Percentiles rank a stretch among this genome's conserved stretches.
phyloP scores from a whole-genome alignment of 129 eudicot species.

The Heracleum sosnowskyi region DNA sequence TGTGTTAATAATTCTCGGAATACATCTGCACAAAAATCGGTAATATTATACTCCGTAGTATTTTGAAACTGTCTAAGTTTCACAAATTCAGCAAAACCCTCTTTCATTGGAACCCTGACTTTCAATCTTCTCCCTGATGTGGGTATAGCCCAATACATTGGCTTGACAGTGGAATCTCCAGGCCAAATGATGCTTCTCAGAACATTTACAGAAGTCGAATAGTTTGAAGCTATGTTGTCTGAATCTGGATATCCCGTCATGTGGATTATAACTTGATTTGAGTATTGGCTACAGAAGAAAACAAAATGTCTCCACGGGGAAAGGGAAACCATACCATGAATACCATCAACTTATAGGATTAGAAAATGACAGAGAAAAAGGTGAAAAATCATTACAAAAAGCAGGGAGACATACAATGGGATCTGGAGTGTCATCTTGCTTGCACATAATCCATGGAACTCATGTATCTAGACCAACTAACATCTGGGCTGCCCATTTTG shows the following conservation, averaged over 20 bases:
- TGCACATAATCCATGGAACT: constrained; percentile 99
- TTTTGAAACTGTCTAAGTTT: background rate
- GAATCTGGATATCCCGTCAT: constrained; percentile 28
- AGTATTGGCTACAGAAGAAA: constrained; percentile 15
- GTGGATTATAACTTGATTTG: constrained; percentile 32
- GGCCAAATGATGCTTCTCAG: constrained; percentile 52
- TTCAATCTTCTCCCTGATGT: constrained; percentile 26
- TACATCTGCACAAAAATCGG: constrained; percentile 42
- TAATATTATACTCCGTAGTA: background rate
- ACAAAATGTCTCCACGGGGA: constrained; percentile 20
- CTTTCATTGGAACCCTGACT: constrained; percentile 35
- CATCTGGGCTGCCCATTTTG: too few species aligned
- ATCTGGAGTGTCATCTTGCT: constrained; percentile 99
- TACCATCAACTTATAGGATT: constrained; percentile 20
- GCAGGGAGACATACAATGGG: constrained; percentile 66
- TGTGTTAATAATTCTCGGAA: constrained; percentile 8
- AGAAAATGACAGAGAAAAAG: constrained; percentile 18
- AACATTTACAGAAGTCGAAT: constrained; percentile 15
- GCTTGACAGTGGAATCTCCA: constrained; percentile 23
- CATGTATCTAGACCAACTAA: constrained; percentile 85
- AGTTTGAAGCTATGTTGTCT: background rate
- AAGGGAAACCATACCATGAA: constrained; percentile 18
- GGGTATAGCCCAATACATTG: constrained; percentile 44
- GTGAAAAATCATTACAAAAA: constrained; percentile 8
- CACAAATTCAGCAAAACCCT: constrained; percentile 33